phyloP scores from a whole-genome alignment of 164 flowering plant species.

The Chimonanthus salicifolius region DNA sequence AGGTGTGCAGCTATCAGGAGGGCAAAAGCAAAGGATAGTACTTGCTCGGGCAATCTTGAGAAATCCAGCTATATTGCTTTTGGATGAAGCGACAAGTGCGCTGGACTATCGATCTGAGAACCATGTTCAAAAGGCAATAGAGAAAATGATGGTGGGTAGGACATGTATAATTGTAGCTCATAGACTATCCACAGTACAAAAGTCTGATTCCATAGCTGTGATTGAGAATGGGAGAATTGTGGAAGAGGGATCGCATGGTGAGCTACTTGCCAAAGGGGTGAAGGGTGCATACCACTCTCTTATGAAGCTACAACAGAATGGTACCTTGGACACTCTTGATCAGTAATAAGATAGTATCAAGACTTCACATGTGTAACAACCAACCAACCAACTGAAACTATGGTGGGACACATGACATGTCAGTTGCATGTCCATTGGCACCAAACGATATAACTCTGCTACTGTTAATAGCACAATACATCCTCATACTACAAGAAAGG shows the following conservation, averaged over 20 bases:
- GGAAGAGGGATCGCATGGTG: conserved; percentile 39
- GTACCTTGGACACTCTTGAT: not conserved
- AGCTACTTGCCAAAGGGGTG: conserved; percentile 24
- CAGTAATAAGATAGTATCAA: too few relatives aligned
- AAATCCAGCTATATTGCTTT: conserved; percentile 37
- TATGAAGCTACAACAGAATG: conserved; percentile 25
- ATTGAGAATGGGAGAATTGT: conserved; percentile 36
- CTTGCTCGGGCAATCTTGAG: conserved; percentile 47
- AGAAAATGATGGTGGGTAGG: conserved; percentile 39
- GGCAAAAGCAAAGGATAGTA: conserved; percentile 55
- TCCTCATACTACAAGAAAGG: too few relatives aligned
- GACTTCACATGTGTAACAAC: too few relatives aligned
- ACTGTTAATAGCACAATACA: too few relatives aligned
- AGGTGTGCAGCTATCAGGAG: conserved; percentile 54
- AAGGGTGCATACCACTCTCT: conserved; percentile 36
- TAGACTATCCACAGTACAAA: conserved; percentile 39
- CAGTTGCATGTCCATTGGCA: too few relatives aligned
- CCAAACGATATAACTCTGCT: too few relatives aligned
- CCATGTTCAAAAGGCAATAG: conserved; percentile 44
- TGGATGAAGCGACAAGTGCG: conserved; percentile 55
- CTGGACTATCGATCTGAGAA: conserved; percentile 43
- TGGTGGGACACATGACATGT: too few relatives aligned
- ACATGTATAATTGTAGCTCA: conserved; percentile 40
- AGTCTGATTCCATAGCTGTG: conserved; percentile 37
- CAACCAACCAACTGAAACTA: too few relatives aligned